Conservation (phyloP, 2,329 filamentous ascomycete species). For the Nothophoma quercina region DNA sequence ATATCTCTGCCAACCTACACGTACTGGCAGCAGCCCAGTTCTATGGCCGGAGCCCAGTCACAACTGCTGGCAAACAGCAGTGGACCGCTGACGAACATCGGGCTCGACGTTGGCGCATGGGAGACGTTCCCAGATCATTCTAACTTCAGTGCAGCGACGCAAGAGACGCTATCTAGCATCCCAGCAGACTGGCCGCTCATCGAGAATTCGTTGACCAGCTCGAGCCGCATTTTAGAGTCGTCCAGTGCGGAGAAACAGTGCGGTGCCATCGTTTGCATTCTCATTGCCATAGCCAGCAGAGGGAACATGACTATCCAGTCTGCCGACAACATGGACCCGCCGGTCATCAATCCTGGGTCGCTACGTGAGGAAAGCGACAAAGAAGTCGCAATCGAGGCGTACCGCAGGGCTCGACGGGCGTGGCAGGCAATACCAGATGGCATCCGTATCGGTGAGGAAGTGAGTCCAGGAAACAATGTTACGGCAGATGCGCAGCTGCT, state of each 20-base stretch:
- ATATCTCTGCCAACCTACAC: not conserved
- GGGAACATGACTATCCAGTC: constrained; percentile 44
- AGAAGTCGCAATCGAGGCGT: constrained; percentile 38
- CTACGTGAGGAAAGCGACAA: constrained; percentile 38
- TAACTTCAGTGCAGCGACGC: not conserved
- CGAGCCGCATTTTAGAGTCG: not conserved
- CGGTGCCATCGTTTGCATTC: constrained; percentile 34
- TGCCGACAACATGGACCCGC: constrained; percentile 31
- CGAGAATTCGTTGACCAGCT: not conserved
- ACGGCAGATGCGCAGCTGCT: constrained; percentile 34
- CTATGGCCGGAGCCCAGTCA: not conserved
- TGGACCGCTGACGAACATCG: constrained; percentile 3
- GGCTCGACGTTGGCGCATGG: not conserved
- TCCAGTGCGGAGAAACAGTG: constrained; percentile 24
- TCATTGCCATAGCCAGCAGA: constrained; percentile 42
- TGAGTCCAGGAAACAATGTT: constrained; percentile 27
- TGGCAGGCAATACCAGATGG: constrained; percentile 24
- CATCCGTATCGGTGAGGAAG: constrained; percentile 22
- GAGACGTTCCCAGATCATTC: not conserved
- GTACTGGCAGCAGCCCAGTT: not conserved
- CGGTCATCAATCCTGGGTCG: constrained; percentile 46
- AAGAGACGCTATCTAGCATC: not conserved
- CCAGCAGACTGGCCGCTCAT: constrained; percentile 5
- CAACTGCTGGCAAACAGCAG: not conserved
- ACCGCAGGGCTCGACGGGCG: constrained; percentile 34